phyloP scores from a whole-genome alignment of 1,284 basidiomycete genomes.

The Ceratobasidium sp. region DNA sequence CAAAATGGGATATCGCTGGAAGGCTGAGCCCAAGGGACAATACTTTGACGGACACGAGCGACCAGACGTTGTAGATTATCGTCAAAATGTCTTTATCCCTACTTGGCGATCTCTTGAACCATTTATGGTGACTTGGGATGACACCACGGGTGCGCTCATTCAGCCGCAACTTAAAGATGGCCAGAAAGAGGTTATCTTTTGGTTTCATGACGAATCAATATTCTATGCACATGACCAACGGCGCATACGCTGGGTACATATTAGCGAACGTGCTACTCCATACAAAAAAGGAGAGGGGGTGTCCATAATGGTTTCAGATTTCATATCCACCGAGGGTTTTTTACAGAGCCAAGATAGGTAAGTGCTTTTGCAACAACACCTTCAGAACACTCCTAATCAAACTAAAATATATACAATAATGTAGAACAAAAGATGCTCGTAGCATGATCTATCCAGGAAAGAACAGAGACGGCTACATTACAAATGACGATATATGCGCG shows the following conservation, averaged over 20 bases:
- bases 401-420: neutral
- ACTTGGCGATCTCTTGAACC: neutral
- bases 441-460: conserved; percentile 59
- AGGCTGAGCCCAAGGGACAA: conserved; percentile 48
- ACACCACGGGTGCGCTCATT: neutral
- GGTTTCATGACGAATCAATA: conserved; percentile 52
- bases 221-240: conserved; percentile 56
- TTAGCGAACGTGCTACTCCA: conserved; percentile 50
- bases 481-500: conserved; percentile 54
- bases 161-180: neutral
- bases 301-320: conserved; percentile 60
- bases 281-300: conserved; percentile 56
- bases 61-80: conserved; percentile 53
- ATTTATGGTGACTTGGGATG: neutral
- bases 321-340: conserved; percentile 57
- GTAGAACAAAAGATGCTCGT: conserved; percentile 46
- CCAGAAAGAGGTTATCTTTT: conserved; percentile 47
- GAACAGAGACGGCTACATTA: conserved; percentile 58
- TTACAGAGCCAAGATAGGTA: conserved; percentile 51
- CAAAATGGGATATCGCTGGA: conserved; percentile 2
- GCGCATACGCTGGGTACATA: conserved; percentile 52
- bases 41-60: conserved; percentile 56
- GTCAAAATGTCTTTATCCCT: conserved; percentile 50
- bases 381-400: neutral
- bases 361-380: conserved; percentile 24